A percentile compares a stretch with the other conserved stretches of the same genome.
These are phyloP conservation scores for Blastomyces parvus DNA, from an alignment of 2,329 filamentous ascomycete species.

Conservation along the genomic window DNA sequence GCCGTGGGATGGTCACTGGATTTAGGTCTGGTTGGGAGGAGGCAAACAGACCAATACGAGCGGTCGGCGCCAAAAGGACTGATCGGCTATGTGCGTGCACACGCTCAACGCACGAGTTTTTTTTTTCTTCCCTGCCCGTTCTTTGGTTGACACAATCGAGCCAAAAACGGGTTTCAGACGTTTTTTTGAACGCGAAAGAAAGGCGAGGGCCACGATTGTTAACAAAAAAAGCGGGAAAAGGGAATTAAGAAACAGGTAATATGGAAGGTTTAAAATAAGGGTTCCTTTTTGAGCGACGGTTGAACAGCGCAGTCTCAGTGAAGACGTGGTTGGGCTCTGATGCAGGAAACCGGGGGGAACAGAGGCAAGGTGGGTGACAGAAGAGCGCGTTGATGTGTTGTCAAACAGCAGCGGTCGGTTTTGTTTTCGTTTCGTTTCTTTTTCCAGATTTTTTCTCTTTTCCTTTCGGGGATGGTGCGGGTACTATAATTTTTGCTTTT, in stretches of 20 bases:
- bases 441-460: conserved; percentile 5
- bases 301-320: conserved; percentile 6
- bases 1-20: conserved; percentile 14
- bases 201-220: background rate
- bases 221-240: background rate
- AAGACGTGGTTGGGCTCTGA: conserved; percentile 16
- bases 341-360: conserved; percentile 13
- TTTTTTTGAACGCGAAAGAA: background rate
- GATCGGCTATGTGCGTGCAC: background rate
- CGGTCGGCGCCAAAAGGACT: conserved; percentile 4
- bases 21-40: conserved; percentile 8
- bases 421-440: conserved; percentile 10
- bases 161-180: background rate
- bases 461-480: background rate
- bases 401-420: conserved; percentile 11
- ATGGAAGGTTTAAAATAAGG: background rate
- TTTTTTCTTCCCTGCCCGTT: background rate
- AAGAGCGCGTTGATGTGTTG: conserved; percentile 16
- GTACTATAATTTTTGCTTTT: conserved; percentile 4
- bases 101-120: background rate
- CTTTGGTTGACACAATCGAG: conserved; percentile 6
- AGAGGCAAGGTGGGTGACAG: conserved; percentile 5
- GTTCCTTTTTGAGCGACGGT: conserved; percentile 5
- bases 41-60: conserved; percentile 9
- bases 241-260: background rate